Evolutionary conservation across 805 yeast genomes (phyloP).

Genomic region (Wickerhamomyces strasburgensis): DNA sequence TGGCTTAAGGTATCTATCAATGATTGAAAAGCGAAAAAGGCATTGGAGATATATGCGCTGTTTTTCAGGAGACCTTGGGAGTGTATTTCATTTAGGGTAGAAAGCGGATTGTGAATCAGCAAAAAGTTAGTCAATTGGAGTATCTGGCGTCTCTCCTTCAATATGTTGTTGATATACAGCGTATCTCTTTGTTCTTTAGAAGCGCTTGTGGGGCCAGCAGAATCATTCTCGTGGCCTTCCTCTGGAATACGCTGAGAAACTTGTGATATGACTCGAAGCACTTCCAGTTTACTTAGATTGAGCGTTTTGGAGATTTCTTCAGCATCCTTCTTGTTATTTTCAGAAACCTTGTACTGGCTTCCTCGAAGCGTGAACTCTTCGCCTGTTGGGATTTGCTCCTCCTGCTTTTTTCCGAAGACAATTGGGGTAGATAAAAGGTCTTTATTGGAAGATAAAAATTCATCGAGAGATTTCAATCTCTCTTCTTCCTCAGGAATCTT

Average conservation of each 20-base stretch:
- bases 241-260: conserved; percentile 34
- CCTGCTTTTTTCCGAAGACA: conserved; percentile 1
- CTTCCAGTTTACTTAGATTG: conserved; percentile 38
- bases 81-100: conserved; percentile 21
- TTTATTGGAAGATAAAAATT: conserved; percentile 13
- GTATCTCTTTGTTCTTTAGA: conserved; percentile 8
- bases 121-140: conserved; percentile 36
- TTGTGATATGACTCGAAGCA: conserved; percentile 42
- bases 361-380: conserved; percentile 36
- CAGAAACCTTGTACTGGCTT: conserved; percentile 32
- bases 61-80: conserved; percentile 18
- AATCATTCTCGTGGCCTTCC: conserved; percentile 8
- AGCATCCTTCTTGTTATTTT: conserved; percentile 35
- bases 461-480: conserved; percentile 16
- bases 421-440: conserved; percentile 11
- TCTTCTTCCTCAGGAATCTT: conserved; percentile 10
- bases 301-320: conserved; percentile 34
- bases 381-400: conserved; percentile 8
- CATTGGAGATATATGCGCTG: conserved; percentile 21
- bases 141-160: conserved; percentile 48
- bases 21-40: conserved; percentile 15
- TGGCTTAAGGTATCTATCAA: conserved; percentile 1
- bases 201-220: conserved; percentile 2
- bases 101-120: conserved; percentile 22
- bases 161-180: conserved; percentile 34